Evolutionary conservation across 495 filamentous ascomycete genomes (phyloP).

Genomic region (Podospora tetraspora): DNA sequence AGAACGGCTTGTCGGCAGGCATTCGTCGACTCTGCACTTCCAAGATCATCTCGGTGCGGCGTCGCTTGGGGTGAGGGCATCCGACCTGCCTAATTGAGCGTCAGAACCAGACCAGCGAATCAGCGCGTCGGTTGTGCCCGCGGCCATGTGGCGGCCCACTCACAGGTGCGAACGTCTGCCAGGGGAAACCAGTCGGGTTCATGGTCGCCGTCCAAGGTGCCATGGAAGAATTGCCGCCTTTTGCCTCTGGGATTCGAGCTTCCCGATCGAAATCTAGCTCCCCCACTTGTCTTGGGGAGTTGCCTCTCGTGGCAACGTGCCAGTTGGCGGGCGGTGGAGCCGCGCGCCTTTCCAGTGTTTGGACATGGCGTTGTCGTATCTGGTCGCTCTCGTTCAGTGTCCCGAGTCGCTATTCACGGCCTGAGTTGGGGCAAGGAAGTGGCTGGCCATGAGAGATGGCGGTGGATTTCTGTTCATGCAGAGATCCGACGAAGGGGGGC

Average conservation of each 20-base stretch:
- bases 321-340: background rate
- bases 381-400: background rate
- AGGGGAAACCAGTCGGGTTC: background rate
- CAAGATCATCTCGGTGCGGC: background rate
- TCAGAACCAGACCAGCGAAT: constrained; percentile 8
- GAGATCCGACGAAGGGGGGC: background rate
- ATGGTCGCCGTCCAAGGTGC: background rate
- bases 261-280: constrained; percentile 2
- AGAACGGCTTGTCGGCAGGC: background rate
- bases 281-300: background rate
- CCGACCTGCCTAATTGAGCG: constrained; percentile 22
- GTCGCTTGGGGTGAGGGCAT: background rate
- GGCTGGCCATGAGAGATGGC: background rate
- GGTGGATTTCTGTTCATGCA: background rate
- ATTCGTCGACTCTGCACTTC: background rate
- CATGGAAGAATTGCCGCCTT: background rate
- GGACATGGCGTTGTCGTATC: background rate
- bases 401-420: too few species aligned
- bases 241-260: background rate
- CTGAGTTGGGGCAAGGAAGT: background rate
- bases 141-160: background rate
- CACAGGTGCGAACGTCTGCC: background rate
- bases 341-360: background rate
- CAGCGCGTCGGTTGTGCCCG: constrained; percentile 1
- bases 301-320: background rate